A percentile compares a stretch with the other conserved stretches of the same genome.
phyloP scores from a whole-genome alignment of 768 basidiomycete genomes.

The Suillus bovinus region DNA sequence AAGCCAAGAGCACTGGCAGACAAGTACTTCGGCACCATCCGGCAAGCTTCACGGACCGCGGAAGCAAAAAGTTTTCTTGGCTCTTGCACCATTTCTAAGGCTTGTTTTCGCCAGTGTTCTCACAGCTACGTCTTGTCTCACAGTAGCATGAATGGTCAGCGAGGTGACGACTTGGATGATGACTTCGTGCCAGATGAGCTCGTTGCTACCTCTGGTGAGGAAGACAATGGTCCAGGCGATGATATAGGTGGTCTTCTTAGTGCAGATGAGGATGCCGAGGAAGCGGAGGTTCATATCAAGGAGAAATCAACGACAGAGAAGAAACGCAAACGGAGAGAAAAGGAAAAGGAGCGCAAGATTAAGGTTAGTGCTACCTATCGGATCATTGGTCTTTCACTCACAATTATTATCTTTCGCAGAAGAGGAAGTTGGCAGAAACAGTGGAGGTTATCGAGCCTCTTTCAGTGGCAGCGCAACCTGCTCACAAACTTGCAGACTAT shows the following conservation, averaged over 20 bases:
- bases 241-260: conserved; percentile 44
- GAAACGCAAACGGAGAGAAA: conserved; percentile 73
- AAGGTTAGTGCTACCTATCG: conserved; percentile 48
- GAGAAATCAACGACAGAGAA: conserved; percentile 40
- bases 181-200: conserved; percentile 74
- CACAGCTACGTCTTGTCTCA: conserved; percentile 14
- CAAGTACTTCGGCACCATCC: not conserved
- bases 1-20: not conserved
- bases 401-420: conserved; percentile 41
- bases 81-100: not conserved
- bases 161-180: conserved; percentile 83
- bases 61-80: not conserved
- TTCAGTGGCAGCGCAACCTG: conserved; percentile 58
- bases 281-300: conserved; percentile 28
- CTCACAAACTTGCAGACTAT: conserved; percentile 60
- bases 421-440: conserved; percentile 58
- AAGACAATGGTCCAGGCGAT: conserved; percentile 38
- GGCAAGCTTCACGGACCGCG: not conserved
- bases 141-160: conserved; percentile 33
- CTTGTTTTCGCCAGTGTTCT: conserved; percentile 8
- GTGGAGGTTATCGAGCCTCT: conserved; percentile 36
- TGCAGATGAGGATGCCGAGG: conserved; percentile 43
- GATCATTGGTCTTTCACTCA: conserved; percentile 12
- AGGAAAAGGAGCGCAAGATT: conserved; percentile 69
- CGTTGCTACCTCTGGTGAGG: conserved; percentile 64